Conservation (phyloP, 257 asterid genomes). For the Solanum peruvianum region DNA sequence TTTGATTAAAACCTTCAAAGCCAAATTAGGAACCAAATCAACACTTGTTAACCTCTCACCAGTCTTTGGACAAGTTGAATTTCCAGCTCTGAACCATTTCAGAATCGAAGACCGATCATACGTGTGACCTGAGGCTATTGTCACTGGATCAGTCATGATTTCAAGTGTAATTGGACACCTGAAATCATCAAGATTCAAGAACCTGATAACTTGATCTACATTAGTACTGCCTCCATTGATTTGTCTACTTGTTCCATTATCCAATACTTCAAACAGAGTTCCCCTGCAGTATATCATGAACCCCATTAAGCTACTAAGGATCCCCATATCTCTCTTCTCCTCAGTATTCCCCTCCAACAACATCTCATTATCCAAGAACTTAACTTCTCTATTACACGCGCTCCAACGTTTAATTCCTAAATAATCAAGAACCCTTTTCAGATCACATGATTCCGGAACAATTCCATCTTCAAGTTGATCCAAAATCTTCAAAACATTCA, state of each 20-base stretch:
- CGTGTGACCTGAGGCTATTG: constrained; percentile 70
- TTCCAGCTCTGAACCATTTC: constrained; percentile 69
- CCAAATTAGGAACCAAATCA: constrained; percentile 51
- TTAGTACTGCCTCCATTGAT: neutral
- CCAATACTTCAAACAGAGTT: constrained; percentile 24
- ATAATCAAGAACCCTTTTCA: constrained; percentile 37
- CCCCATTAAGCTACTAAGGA: constrained; percentile 35
- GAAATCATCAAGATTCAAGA: constrained; percentile 59
- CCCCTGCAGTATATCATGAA: constrained; percentile 61
- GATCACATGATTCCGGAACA: constrained; percentile 31
- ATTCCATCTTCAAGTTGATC: constrained; percentile 25
- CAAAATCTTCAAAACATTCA: constrained; percentile 16
- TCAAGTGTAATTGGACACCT: constrained; percentile 79
- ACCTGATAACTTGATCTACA: neutral
- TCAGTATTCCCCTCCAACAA: constrained; percentile 16
- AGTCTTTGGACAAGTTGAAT: constrained; percentile 70
- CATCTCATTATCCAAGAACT: constrained; percentile 43
- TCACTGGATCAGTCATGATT: constrained; percentile 74
- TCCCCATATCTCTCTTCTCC: constrained; percentile 28
- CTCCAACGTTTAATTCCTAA: constrained; percentile 52
- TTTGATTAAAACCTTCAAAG: constrained; percentile 40
- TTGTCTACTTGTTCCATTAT: neutral
- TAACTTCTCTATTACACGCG: constrained; percentile 40
- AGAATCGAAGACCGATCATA: constrained; percentile 63
- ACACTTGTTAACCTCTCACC: constrained; percentile 37